Conservation (phyloP, 257 asterid genomes). For the Solanum tacnaense region DNA sequence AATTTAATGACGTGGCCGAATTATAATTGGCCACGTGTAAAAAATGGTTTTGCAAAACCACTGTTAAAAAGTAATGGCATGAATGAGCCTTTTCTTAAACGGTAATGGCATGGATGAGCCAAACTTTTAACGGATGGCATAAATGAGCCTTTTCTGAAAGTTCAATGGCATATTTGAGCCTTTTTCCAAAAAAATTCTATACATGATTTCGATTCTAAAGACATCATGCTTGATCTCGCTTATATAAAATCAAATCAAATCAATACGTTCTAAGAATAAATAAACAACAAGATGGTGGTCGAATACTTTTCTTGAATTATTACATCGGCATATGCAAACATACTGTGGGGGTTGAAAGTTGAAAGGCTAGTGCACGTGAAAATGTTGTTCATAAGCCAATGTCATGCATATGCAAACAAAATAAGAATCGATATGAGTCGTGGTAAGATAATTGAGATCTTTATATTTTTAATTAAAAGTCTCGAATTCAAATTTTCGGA, state of each 20-base stretch:
- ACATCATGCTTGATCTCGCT: not conserved
- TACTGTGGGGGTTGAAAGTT: not conserved
- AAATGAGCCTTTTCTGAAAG: no score
- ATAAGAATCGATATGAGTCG: not conserved
- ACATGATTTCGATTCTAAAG: not conserved
- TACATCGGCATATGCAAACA: no score
- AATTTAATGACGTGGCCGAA: no score
- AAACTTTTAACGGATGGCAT: no score
- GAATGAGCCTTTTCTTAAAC: no score
- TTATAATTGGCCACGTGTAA: no score
- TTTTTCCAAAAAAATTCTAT: not conserved
- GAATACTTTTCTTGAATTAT: not conserved
- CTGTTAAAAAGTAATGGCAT: no score
- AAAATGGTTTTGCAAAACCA: no score
- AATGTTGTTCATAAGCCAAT: not conserved
- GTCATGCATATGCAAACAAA: not conserved
- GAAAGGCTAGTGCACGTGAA: not conserved
- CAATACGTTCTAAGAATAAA: not conserved
- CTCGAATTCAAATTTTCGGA: rapidly evolving
- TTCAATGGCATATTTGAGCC: no score
- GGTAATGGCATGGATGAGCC: no score
- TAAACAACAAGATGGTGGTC: not conserved
- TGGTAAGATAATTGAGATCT: not conserved
- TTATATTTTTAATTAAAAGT: not conserved
- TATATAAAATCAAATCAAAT: not conserved